Percentiles rank a stretch among this genome's conserved stretches.
phyloP scores from a whole-genome alignment of 1,139 yeast genomes.

The Candida gigantensis region DNA sequence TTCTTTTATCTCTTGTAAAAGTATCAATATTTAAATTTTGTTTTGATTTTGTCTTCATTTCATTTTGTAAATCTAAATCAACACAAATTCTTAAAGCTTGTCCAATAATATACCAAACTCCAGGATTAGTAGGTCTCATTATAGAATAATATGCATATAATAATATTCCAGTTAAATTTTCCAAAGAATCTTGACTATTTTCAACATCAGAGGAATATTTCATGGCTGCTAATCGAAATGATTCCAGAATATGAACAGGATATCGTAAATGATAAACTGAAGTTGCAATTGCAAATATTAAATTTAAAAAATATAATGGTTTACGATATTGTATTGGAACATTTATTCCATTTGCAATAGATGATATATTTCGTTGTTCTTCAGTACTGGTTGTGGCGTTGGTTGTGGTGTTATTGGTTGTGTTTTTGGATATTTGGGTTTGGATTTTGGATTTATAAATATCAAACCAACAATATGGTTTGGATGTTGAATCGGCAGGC shows the following conservation, averaged over 20 bases:
- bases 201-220: constrained; percentile 61
- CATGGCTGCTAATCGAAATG: constrained; percentile 72
- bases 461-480: constrained; percentile 10
- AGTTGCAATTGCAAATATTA: constrained; percentile 79
- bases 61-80: constrained; percentile 81
- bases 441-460: constrained; percentile 19
- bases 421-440: constrained; percentile 4
- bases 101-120: constrained; percentile 91
- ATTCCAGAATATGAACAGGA: constrained; percentile 66
- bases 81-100: constrained; percentile 77
- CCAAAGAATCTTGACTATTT: constrained; percentile 60
- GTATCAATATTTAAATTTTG: constrained; percentile 41
- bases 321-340: constrained; percentile 49
- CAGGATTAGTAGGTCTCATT: constrained; percentile 78
- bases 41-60: constrained; percentile 24
- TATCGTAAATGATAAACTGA: constrained; percentile 73
- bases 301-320: constrained; percentile 63
- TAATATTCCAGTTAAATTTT: constrained; percentile 70
- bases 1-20: constrained; percentile 63
- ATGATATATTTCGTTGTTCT: too few species aligned
- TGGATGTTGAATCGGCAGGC: too few species aligned
- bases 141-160: constrained; percentile 69
- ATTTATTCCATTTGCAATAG: constrained; percentile 38
- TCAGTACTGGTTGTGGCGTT: too few species aligned
- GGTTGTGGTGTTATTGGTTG: constrained; percentile 14